A percentile compares a stretch with the other conserved stretches of the same genome.
Evolutionary conservation across 2,329 filamentous ascomycete genomes (phyloP).

Genomic region (Aspergillus tanneri): DNA sequence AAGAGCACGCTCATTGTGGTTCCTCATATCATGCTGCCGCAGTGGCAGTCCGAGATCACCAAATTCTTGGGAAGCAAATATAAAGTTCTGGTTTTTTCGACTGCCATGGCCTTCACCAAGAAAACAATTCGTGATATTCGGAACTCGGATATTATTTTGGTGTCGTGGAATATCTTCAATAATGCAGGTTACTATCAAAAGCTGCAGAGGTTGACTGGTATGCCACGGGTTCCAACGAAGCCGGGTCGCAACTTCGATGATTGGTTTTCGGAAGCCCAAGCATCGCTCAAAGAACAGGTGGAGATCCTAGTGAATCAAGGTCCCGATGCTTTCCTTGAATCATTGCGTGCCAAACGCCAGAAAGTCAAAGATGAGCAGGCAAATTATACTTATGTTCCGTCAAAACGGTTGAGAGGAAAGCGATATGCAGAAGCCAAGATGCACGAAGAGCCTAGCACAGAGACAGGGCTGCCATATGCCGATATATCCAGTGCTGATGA

Average conservation of each 20-base stretch:
- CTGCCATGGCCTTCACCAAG: slow-evolving; percentile 40
- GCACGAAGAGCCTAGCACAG: not conserved
- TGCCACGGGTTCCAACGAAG: slow-evolving; percentile 42
- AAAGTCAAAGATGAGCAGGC: slow-evolving; percentile 36
- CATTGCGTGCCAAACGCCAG: slow-evolving; percentile 28
- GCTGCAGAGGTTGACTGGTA: slow-evolving; percentile 52
- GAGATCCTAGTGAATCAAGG: slow-evolving; percentile 33
- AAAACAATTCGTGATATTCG: slow-evolving; percentile 47
- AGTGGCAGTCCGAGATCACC: slow-evolving; percentile 58
- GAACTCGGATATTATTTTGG: slow-evolving; percentile 55
- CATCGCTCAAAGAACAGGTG: slow-evolving; percentile 46
- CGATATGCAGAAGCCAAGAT: slow-evolving; percentile 24
- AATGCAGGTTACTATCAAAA: slow-evolving; percentile 49
- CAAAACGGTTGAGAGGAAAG: slow-evolving; percentile 32
- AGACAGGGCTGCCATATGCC: slow-evolving; percentile 7
- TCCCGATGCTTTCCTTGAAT: slow-evolving; percentile 32
- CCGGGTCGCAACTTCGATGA: slow-evolving; percentile 52
- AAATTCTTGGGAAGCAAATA: slow-evolving; percentile 50
- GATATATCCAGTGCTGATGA: slow-evolving; percentile 21
- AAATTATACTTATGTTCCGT: slow-evolving; percentile 40
- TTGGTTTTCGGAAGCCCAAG: slow-evolving; percentile 53
- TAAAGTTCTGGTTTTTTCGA: slow-evolving; percentile 48
- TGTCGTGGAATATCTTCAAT: slow-evolving; percentile 53
- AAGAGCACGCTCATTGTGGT: slow-evolving; percentile 62
- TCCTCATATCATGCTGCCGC: slow-evolving; percentile 54